These are phyloP conservation scores for Patellifolia procumbens DNA, from an alignment of 179 eudicot species.

Conservation along the genomic window DNA sequence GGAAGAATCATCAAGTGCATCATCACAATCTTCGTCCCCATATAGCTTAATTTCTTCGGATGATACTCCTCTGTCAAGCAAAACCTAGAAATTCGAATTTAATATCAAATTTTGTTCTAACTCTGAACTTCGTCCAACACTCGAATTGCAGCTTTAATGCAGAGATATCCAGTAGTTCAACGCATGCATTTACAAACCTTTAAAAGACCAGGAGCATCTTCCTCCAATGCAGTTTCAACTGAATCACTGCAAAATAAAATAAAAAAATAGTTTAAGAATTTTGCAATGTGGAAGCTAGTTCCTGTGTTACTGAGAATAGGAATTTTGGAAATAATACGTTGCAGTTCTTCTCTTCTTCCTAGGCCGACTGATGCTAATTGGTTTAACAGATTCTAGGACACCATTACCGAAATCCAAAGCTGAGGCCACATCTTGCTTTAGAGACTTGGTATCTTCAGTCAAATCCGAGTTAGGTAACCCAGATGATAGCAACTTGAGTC, in stretches of 20 bases:
- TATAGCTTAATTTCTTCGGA: slow-evolving; percentile 83
- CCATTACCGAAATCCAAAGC: slow-evolving; percentile 30
- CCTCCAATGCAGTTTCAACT: slow-evolving; percentile 87
- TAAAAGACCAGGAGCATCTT: slow-evolving; percentile 95
- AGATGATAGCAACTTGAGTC: slow-evolving; percentile 60
- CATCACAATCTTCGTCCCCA: slow-evolving; percentile 67
- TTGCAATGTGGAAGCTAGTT: slow-evolving; percentile 2
- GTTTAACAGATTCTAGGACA: slow-evolving; percentile 45
- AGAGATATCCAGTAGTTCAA: slow-evolving; percentile 1
- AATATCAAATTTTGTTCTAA: background rate
- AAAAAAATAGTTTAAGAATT: slow-evolving; percentile 25
- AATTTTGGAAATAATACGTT: slow-evolving; percentile 48
- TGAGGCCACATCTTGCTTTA: slow-evolving; percentile 31
- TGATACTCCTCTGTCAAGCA: slow-evolving; percentile 73
- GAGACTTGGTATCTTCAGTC: slow-evolving; percentile 27
- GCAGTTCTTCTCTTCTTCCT: slow-evolving; percentile 68
- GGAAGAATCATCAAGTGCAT: slow-evolving; percentile 52
- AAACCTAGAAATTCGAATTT: slow-evolving; percentile 49
- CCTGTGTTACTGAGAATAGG: background rate
- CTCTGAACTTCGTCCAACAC: background rate
- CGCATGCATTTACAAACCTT: slow-evolving; percentile 49
- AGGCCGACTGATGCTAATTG: slow-evolving; percentile 42
- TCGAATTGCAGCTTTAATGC: background rate
- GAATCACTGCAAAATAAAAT: slow-evolving; percentile 65
- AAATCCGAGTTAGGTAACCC: slow-evolving; percentile 29